phyloP scores from a whole-genome alignment of 2,329 filamentous ascomycete species.

The Epicoccum sorghinum region DNA sequence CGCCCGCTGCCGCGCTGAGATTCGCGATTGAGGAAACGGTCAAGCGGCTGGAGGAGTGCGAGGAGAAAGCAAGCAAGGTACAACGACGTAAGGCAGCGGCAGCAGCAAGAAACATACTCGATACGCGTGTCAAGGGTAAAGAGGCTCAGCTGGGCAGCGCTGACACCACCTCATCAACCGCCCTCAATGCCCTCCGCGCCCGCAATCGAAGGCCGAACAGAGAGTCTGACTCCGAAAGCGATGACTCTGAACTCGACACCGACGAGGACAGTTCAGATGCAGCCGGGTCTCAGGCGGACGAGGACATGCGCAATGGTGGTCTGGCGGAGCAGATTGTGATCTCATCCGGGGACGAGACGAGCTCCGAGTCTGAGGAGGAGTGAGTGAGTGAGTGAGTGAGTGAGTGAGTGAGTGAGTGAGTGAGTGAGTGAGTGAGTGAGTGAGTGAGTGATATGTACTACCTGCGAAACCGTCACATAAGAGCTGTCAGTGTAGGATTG shows the following conservation, averaged over 20 bases:
- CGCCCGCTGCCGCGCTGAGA: constrained; percentile 20
- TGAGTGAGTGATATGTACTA: too few species aligned
- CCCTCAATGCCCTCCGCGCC: not conserved
- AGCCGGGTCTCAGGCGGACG: not conserved
- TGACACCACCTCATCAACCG: not conserved
- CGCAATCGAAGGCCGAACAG: too few species aligned
- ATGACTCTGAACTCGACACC: not conserved
- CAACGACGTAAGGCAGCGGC: not conserved
- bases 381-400: not conserved
- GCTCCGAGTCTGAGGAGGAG: not conserved
- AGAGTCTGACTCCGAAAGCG: not conserved
- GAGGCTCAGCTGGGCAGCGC: not conserved
- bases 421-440: not conserved
- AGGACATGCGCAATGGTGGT: not conserved
- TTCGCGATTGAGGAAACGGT: constrained; percentile 26
- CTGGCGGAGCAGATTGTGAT: not conserved
- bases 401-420: constrained; percentile 1
- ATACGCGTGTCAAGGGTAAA: too few species aligned
- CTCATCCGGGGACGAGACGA: not conserved
- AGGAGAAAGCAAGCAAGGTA: constrained; percentile 1
- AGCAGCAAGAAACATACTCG: too few species aligned
- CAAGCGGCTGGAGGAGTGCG: constrained; percentile 21
- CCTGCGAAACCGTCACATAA: too few species aligned
- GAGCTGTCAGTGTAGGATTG: too few species aligned
- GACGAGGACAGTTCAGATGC: not conserved